Conservation (phyloP, 768 basidiomycete species). For the Rhodosporidiobolus sp. region DNA sequence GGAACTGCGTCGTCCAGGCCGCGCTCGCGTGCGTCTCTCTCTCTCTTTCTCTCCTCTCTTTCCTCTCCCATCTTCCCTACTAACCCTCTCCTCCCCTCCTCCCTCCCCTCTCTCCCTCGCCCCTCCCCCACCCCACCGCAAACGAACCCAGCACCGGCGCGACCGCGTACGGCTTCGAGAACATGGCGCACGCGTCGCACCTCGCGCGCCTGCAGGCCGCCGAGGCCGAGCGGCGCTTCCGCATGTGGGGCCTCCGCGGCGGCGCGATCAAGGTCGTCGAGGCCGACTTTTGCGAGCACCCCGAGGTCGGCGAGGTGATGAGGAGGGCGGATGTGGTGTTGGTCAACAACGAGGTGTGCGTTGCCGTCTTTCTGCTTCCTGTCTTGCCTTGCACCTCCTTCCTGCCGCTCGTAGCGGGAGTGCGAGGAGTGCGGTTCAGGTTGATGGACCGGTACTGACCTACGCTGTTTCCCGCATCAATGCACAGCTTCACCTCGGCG, state of each 20-base stretch:
- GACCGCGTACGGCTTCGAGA: constrained; percentile 71
- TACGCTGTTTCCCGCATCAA: constrained; percentile 30
- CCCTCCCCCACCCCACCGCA: not conserved
- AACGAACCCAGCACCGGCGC: constrained; percentile 56
- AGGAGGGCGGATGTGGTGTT: constrained; percentile 83
- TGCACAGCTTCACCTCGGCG: constrained; percentile 51
- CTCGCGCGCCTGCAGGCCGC: constrained; percentile 72
- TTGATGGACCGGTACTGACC: too few relatives aligned
- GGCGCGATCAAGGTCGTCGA: constrained; percentile 75
- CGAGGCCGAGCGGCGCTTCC: constrained; percentile 71
- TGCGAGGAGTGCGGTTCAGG: too few relatives aligned
- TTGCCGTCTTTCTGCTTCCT: not conserved
- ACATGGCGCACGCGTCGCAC: constrained; percentile 71
- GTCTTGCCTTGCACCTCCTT: not conserved
- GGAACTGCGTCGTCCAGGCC: constrained; percentile 77
- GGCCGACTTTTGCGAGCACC: constrained; percentile 76
- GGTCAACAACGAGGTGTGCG: constrained; percentile 60
- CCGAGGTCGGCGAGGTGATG: constrained; percentile 66
- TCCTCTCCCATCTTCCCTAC: not conserved
- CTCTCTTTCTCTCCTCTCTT: not conserved
- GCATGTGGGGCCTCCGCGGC: constrained; percentile 83
- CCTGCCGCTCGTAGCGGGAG: not conserved
- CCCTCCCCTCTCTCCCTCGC: not conserved
- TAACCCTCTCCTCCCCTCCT: not conserved
- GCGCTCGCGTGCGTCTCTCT: constrained; percentile 60